These are phyloP conservation scores for Paramecium pentaurelia DNA, from an alignment of 73 alveolate genomes.

Conservation along the genomic window DNA sequence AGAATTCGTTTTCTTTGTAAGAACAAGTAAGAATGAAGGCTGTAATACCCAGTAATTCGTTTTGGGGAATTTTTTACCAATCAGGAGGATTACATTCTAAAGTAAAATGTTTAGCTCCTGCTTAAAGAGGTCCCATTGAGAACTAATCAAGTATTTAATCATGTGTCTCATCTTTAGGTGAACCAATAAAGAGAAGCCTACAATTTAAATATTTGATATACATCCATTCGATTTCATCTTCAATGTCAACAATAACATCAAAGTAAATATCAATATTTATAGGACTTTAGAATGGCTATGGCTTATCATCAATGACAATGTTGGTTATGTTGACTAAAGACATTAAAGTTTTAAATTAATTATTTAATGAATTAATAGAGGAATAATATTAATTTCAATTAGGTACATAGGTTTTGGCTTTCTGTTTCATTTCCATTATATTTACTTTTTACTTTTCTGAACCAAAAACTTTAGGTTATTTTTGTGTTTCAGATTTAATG, in stretches of 20 bases:
- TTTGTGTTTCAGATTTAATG: neutral
- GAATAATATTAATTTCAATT: neutral
- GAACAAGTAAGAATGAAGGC: constrained; percentile 94
- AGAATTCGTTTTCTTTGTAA: constrained; percentile 90
- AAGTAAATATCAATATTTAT: constrained; percentile 85
- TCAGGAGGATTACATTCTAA: constrained; percentile 93
- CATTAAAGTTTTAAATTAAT: constrained; percentile 63
- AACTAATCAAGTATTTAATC: constrained; percentile 93
- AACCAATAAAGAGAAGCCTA: constrained; percentile 88
- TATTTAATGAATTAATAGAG: neutral
- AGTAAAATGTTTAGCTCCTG: constrained; percentile 90
- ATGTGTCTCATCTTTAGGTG: constrained; percentile 83
- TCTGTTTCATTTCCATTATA: neutral
- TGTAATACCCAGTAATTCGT: constrained; percentile 93
- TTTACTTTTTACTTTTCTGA: neutral
- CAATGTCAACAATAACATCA: constrained; percentile 79
- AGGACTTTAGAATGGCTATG: constrained; percentile 83
- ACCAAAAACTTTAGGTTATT: neutral
- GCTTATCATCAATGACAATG: constrained; percentile 82
- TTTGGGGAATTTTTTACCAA: constrained; percentile 78
- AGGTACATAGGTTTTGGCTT: neutral
- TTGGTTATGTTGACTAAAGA: constrained; percentile 90
- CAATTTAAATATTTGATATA: neutral
- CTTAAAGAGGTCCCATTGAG: constrained; percentile 82
- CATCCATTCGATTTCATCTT: constrained; percentile 89